A percentile compares a stretch with the other conserved stretches of the same genome.
These are phyloP conservation scores for Aspergillus mulundensis DNA, from an alignment of 495 filamentous ascomycete species.

Conservation along the genomic window DNA sequence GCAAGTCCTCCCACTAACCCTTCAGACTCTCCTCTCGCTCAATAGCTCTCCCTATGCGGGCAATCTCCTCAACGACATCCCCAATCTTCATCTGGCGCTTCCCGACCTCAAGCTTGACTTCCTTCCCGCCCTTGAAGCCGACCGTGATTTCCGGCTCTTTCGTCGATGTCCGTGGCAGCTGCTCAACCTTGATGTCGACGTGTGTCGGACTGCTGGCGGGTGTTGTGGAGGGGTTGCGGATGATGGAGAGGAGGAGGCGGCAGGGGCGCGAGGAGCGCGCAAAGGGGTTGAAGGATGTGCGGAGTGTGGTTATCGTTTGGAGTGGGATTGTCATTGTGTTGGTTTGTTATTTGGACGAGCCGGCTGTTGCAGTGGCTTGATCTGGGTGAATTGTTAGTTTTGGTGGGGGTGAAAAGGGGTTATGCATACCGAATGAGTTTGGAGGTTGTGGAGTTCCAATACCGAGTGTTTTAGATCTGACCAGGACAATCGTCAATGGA, in stretches of 20 bases:
- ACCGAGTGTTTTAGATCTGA: background rate
- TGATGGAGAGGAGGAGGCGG: constrained; percentile 76
- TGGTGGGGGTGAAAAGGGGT: background rate
- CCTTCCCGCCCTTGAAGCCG: constrained; percentile 59
- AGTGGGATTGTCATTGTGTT: constrained; percentile 71
- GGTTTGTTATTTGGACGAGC: background rate
- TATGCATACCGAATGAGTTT: background rate
- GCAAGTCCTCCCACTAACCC: constrained; percentile 29
- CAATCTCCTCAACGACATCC: constrained; percentile 81
- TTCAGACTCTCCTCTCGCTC: constrained; percentile 77
- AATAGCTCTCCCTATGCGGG: constrained; percentile 78
- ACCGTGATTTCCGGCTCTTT: constrained; percentile 55
- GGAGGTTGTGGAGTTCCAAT: background rate
- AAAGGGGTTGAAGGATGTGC: constrained; percentile 91
- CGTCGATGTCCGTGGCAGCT: constrained; percentile 63
- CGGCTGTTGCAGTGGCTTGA: background rate
- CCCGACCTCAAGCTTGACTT: constrained; percentile 63
- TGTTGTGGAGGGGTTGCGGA: constrained; percentile 61
- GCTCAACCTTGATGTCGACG: constrained; percentile 64
- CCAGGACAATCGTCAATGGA: background rate
- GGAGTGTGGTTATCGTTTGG: constrained; percentile 67
- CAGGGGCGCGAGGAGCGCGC: constrained; percentile 68
- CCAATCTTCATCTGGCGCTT: constrained; percentile 81
- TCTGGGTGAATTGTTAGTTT: background rate
- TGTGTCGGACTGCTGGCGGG: constrained; percentile 67